These are phyloP conservation scores for Leishmania tarentolae DNA, from an alignment of 208 protist species.

Conservation along the genomic window DNA sequence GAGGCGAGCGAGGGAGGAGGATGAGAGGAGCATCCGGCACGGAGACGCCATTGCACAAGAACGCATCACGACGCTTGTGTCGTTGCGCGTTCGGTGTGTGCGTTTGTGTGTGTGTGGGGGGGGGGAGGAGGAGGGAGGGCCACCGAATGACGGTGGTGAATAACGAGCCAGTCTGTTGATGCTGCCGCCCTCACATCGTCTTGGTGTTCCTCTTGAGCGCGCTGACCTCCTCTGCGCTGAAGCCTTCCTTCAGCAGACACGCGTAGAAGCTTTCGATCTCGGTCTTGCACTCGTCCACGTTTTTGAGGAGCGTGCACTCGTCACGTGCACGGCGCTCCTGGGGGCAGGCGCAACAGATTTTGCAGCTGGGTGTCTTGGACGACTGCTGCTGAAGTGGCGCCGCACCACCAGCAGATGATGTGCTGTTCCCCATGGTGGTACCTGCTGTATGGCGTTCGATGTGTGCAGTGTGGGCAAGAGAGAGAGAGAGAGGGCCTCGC, in stretches of 20 bases:
- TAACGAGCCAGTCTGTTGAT: neutral
- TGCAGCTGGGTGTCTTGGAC: conserved; percentile 59
- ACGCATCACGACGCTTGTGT: neutral
- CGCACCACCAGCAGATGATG: conserved; percentile 2
- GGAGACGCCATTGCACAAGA: neutral
- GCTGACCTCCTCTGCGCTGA: conserved; percentile 66
- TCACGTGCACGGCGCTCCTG: conserved; percentile 67
- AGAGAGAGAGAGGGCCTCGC: neutral
- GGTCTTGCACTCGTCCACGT: conserved; percentile 60
- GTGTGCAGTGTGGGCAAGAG: neutral
- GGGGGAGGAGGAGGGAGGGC: neutral
- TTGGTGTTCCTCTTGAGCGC: conserved; percentile 46
- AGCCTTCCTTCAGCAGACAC: conserved; percentile 79
- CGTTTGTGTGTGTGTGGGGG: neutral
- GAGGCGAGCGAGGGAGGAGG: neutral
- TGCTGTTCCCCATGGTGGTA: conserved; percentile 9
- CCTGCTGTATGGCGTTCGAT: neutral
- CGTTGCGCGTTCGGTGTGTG: neutral
- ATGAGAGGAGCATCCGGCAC: neutral
- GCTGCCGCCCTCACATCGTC: conserved; percentile 30
- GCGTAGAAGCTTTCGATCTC: conserved; percentile 74
- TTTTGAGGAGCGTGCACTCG: conserved; percentile 78
- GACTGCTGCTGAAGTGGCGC: neutral
- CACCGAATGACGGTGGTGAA: neutral
- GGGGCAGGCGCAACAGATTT: conserved; percentile 89